Base-by-base conservation (phyloP, 352 stramenopile species). In the Phytopythium cucurbitacearum region DNA sequence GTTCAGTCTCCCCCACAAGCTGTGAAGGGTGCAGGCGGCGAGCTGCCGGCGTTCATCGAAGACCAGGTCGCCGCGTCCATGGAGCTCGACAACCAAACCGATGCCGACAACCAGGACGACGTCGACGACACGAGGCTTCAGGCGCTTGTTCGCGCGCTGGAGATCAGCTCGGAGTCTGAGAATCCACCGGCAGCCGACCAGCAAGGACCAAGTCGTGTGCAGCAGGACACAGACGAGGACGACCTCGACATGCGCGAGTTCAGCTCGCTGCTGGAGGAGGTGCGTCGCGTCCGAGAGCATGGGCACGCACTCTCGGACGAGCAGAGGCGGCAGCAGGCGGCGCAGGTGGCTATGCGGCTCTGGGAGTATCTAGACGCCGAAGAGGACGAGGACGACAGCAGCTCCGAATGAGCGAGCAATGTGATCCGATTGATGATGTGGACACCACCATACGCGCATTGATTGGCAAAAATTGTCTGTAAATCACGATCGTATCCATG, bases 341-440 rank as follows among this genome's bases (percentile, higher is more conserved):
- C 83, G 1, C 71, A 86, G 21, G 78, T 93, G 36, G 82, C 82
- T 33, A 87, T 91, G 74, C 79, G 85, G 64, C 75, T 93, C 38
- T 89, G 73, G 78, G 80, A 58, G 53, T 67, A 87, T 49, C 53
- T 93, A 0, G 80, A 74, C 12, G 66, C 53, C 35, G 71, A 80
- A 28, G 65, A 73, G 21, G 67, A 65, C 34, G 54, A 48, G 21
- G 57, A 43, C 11, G 57, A 49, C 9, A 64, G 57, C n/a, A 62
- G 67, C 33, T 64, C 59, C 4, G 53, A 74, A 33, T 62, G 66
- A n/a, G 5, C 11, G 32, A 51, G 3, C 38, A 33, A 15, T 36
- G 7, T n/a, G 5, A 36, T 47, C 8, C 60, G 46, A 75, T 70
- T 77, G 62, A 56, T 48, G 32, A 59, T 69, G 70, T 28, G 21